Evolutionary conservation across 768 basidiomycete genomes (phyloP), one percentile per base, ranked within the genome.

Genomic region (Lactarius sp.): DNA sequence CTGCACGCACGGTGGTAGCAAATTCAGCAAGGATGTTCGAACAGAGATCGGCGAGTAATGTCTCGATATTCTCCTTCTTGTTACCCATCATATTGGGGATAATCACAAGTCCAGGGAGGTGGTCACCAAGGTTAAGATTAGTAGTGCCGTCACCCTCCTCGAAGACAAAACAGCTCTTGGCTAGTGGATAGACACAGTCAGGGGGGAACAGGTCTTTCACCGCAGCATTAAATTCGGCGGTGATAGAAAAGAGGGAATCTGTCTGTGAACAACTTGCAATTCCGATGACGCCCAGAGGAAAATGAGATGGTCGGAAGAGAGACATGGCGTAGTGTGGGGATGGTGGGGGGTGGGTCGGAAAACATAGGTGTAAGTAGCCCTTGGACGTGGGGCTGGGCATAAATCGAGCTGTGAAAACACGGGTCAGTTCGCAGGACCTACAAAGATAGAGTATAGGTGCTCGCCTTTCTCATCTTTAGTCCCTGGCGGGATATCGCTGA

Each of bases 81-180:
- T 95, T 93, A 6, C 89, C 90, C 84, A 94, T 91, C 69, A 86
- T 82, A 66, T 81, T 84, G 3, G 94, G 94, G 54, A 97, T 90
- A 33, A 92, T 79, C 20, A 90, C 83, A 42, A 94, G 72, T 18
- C 88, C 87, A 33, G 83, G 78, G 14, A 84, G 76, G 56, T 76
- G 79, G 56, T 84, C 83, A 8, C 80, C 80, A 39, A 83, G 76
- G 63, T 85, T 83, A 36, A 83, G 74, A 64, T 83, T 82, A 6
- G 82, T 78, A 31, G 78, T 78, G 36, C 77, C 85, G 39, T 82
- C 82, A 59, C 70, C 72, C 72, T 90, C 84, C 73, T 94, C 92
- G 67, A 95, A 97, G 8, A 89, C 88, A 72, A 92, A 92, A 71
- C 91, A 92, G 61, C 83, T 87, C 71, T 80, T 86, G 20, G 91